Base-by-base conservation (phyloP, 495 filamentous ascomycete genomes). In the Penicillium bialowiezense region DNA sequence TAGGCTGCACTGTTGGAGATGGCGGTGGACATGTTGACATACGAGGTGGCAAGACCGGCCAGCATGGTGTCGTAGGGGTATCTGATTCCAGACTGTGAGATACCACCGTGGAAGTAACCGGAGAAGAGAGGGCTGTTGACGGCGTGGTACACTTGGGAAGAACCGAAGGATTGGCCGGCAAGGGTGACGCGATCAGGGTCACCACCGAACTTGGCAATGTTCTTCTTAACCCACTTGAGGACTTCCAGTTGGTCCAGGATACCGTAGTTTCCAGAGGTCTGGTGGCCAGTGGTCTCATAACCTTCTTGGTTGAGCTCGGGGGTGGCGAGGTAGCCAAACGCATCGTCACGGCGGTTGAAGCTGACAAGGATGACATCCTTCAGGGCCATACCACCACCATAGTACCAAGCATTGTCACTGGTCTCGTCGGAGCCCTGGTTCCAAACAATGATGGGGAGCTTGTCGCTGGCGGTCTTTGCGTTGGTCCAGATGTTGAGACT, bases 341-440 rank as follows among this genome's bases (percentile, higher is more conserved):
- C 67, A 5, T 84, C 84, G 12, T 87, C 82, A 12, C 87, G 79
- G 51, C 86, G 86, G 58, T 88, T 89, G 71, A 88, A 82, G 52
- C 79, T 83, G 12, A 90, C 77, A 37, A 87, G 64, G 14, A 89
- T 71, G 44, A 89, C 76, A 49, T 61, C 60, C 43, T 68, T 67
- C 38, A 57, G 17, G 2, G 63, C 60, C 48, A 67, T 52, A 20
- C 63, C 63, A 32, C 60, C 63, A 29, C 63, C 63, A 13, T 64
- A 61, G 46, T 50, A 63, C 55, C 56, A 56, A 18, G 45, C 20
- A 17, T 54, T 31, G 17, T 58, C 33, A 32, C 56, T 59, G 4
- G 60, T 67, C 33, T 64, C 64, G 40, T 57, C 63, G 41, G 52
- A 56, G 36, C 67, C 51, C 52, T 62, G 52, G 50, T 63, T 65